A percentile compares a stretch with the other conserved stretches of the same genome.
phyloP scores from a whole-genome alignment of 306 rosid genomes.

The Malus asiatica region DNA sequence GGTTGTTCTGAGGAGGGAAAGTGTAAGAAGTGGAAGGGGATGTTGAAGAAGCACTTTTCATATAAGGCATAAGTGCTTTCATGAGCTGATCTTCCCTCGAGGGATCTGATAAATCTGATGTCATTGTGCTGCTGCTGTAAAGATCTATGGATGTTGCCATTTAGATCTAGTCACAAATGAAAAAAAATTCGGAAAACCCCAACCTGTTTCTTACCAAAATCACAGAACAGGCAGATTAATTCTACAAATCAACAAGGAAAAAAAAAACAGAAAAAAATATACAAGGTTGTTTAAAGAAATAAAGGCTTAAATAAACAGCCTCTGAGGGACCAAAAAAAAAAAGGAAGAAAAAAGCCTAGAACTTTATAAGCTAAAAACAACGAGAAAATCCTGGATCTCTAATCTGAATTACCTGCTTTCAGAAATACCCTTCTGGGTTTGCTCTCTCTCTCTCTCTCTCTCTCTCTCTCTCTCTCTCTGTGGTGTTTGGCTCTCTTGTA shows the following conservation, averaged over 20 bases:
- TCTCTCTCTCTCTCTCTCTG: neutral
- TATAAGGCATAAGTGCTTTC: conserved; percentile 70
- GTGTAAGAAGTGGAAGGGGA: conserved; percentile 10
- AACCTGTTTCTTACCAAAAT: conserved; percentile 27
- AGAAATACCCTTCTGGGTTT: conserved; percentile 17
- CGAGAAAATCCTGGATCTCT: conserved; percentile 18
- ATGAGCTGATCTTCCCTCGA: conserved; percentile 50
- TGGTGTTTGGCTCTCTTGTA: conserved; percentile 7
- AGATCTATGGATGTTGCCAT: conserved; percentile 54
- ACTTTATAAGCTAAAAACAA: neutral
- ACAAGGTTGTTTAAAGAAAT: neutral
- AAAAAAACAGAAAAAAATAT: neutral
- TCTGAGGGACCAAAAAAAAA: conserved; percentile 25
- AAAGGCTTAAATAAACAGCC: neutral
- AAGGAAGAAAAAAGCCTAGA: neutral
- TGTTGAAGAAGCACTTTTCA: conserved; percentile 36
- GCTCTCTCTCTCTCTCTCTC: neutral
- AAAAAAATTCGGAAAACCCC: neutral
- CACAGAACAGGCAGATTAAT: conserved; percentile 14
- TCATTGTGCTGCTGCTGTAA: conserved; percentile 23
- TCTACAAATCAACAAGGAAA: neutral
- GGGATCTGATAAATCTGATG: conserved; percentile 41
- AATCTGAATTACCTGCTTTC: conserved; percentile 30
- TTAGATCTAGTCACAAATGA: neutral
- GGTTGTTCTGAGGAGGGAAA: conserved; percentile 10